Conservation (phyloP, 441 rosid genomes). For the Arabidopsis hybrid region DNA sequence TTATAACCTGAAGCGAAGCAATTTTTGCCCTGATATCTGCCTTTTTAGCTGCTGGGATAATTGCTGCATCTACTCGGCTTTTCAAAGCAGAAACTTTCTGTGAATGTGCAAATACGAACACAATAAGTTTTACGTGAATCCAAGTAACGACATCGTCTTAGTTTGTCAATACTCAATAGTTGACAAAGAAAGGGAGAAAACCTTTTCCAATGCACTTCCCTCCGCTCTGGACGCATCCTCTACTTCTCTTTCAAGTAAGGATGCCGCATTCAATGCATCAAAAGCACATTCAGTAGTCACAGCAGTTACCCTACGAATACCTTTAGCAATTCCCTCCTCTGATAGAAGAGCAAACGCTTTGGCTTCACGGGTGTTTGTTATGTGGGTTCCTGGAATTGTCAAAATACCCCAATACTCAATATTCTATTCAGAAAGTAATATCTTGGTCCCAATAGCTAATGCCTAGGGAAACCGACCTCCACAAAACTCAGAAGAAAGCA, state of each 20-base stretch:
- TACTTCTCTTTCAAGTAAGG: slow-evolving; percentile 71
- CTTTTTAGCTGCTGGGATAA: slow-evolving; percentile 91
- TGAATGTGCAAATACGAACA: slow-evolving; percentile 23
- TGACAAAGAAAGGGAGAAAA: slow-evolving; percentile 33
- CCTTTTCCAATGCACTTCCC: slow-evolving; percentile 88
- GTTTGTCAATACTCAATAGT: not conserved
- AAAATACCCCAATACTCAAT: slow-evolving; percentile 40
- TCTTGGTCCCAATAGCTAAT: not conserved
- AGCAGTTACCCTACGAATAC: slow-evolving; percentile 88
- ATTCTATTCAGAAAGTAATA: not conserved
- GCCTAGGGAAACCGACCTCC: slow-evolving; percentile 66
- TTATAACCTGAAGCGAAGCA: slow-evolving; percentile 72
- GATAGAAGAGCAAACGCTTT: slow-evolving; percentile 93
- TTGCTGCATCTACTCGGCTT: slow-evolving; percentile 72
- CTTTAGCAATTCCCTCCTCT: slow-evolving; percentile 98
- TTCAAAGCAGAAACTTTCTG: slow-evolving; percentile 89
- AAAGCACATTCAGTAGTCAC: slow-evolving; percentile 84
- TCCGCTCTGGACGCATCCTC: slow-evolving; percentile 65
- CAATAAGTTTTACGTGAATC: slow-evolving; percentile 20
- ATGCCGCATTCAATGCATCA: slow-evolving; percentile 71
- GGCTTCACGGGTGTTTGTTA: slow-evolving; percentile 92
- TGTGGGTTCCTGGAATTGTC: slow-evolving; percentile 67
- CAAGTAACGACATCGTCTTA: not conserved
- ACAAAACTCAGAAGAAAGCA: slow-evolving; percentile 85
- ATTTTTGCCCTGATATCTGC: slow-evolving; percentile 88